Conservation (phyloP, 805 yeast species). For the Candida xyloterini region DNA sequence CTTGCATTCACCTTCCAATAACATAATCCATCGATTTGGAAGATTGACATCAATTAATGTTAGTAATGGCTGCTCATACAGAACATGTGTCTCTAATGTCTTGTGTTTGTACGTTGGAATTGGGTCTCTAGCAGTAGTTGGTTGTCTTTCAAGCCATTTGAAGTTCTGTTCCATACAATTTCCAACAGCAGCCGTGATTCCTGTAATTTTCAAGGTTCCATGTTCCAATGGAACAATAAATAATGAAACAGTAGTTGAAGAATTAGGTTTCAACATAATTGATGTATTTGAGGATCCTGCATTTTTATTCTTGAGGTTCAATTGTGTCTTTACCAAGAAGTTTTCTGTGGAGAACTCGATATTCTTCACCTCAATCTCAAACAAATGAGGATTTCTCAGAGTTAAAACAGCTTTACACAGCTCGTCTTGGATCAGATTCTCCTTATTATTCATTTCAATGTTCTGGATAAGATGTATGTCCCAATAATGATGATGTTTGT, state of each 20-base stretch:
- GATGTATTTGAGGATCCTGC: constrained; percentile 16
- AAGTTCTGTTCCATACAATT: constrained; percentile 49
- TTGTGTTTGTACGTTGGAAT: not conserved
- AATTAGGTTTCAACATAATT: constrained; percentile 37
- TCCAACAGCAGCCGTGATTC: constrained; percentile 49
- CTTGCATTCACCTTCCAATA: constrained; percentile 72
- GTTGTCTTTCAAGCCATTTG: constrained; percentile 6
- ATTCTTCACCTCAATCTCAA: constrained; percentile 60
- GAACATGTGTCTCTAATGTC: constrained; percentile 32
- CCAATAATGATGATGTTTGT: constrained; percentile 51
- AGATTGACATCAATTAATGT: constrained; percentile 50
- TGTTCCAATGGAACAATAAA: constrained; percentile 45
- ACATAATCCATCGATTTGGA: constrained; percentile 66
- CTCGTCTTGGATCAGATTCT: constrained; percentile 56
- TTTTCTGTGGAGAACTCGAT: constrained; percentile 37
- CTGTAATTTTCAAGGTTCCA: constrained; percentile 50
- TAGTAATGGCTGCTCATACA: constrained; percentile 56
- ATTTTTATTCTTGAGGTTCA: constrained; percentile 19
- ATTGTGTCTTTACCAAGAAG: constrained; percentile 28
- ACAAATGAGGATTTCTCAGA: constrained; percentile 77
- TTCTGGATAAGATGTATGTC: constrained; percentile 54
- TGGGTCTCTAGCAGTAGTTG: constrained; percentile 9
- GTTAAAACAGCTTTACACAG: constrained; percentile 52
- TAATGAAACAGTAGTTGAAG: constrained; percentile 38
- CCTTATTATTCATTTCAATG: constrained; percentile 19